phyloP scores from a whole-genome alignment of 345 rosid genomes.

The Aethionema arabicum region DNA sequence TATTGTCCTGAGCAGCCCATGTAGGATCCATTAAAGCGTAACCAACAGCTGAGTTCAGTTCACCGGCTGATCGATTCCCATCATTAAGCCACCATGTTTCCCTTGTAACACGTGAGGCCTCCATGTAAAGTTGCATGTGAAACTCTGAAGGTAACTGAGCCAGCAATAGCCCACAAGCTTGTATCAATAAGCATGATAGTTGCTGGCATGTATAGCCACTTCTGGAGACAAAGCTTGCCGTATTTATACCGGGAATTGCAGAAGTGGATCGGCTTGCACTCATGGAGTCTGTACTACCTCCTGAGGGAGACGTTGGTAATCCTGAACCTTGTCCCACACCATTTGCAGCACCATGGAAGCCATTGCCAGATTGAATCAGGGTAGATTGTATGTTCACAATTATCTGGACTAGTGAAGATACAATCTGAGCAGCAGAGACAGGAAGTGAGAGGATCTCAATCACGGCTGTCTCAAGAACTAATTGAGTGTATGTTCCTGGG shows the following conservation, averaged over 20 bases:
- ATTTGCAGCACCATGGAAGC: constrained; percentile 70
- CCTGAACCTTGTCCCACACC: constrained; percentile 73
- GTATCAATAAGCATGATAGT: constrained; percentile 90
- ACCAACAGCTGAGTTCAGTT: constrained; percentile 86
- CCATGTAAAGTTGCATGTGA: constrained; percentile 78
- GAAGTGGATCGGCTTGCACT: constrained; percentile 81
- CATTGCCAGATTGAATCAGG: constrained; percentile 86
- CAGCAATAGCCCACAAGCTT: constrained; percentile 93
- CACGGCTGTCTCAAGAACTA: constrained; percentile 93
- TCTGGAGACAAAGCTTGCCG: constrained; percentile 84
- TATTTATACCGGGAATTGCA: constrained; percentile 72
- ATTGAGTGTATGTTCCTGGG: constrained; percentile 93
- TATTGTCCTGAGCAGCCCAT: constrained; percentile 99
- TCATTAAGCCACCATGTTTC: constrained; percentile 98
- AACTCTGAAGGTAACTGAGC: constrained; percentile 95
- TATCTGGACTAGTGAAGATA: constrained; percentile 84
- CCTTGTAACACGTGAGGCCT: constrained; percentile 73
- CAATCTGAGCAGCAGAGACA: constrained; percentile 75
- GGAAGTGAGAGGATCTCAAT: constrained; percentile 97
- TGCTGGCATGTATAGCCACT: constrained; percentile 98
- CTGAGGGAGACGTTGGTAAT: constrained; percentile 90
- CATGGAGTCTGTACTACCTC: constrained; percentile 95
- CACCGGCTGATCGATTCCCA: constrained; percentile 68
- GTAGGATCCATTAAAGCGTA: constrained; percentile 97
- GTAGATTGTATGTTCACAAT: constrained; percentile 92